A percentile compares a stretch with the other conserved stretches of the same genome.
Evolutionary conservation across 2,329 filamentous ascomycete species (phyloP).

Genomic region (Ascomycota sp.): DNA sequence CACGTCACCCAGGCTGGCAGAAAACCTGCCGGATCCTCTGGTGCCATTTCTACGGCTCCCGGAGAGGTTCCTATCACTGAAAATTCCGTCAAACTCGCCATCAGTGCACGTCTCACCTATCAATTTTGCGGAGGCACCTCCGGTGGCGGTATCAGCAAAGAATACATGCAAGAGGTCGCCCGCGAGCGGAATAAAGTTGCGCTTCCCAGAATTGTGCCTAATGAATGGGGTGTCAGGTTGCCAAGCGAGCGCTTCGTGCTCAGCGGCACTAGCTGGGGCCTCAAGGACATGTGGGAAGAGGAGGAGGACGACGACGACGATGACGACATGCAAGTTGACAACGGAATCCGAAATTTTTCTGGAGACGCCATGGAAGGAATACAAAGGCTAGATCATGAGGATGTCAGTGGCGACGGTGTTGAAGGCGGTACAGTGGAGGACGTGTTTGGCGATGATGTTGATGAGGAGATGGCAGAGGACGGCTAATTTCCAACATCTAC

Average conservation of each 20-base stretch:
- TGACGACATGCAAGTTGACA: slow-evolving; percentile 12
- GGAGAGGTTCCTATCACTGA: slow-evolving; percentile 39
- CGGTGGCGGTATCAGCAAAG: slow-evolving; percentile 41
- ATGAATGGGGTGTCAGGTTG: slow-evolving; percentile 47
- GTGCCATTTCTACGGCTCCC: slow-evolving; percentile 25
- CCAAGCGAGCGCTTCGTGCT: slow-evolving; percentile 50
- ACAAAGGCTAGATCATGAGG: slow-evolving; percentile 19
- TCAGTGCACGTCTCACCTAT: slow-evolving; percentile 45
- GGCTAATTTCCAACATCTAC: slow-evolving; percentile 1
- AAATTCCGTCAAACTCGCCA: slow-evolving; percentile 52
- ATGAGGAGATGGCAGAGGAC: slow-evolving; percentile 34
- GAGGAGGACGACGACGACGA: slow-evolving; percentile 18
- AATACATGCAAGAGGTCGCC: slow-evolving; percentile 59
- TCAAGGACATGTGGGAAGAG: slow-evolving; percentile 37
- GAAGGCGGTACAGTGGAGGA: slow-evolving; percentile 32
- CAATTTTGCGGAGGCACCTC: slow-evolving; percentile 41
- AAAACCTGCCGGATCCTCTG: slow-evolving; percentile 26
- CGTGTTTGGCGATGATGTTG: slow-evolving; percentile 31
- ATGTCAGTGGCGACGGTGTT: slow-evolving; percentile 24
- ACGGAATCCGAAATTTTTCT: slow-evolving; percentile 18
- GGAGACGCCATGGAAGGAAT: slow-evolving; percentile 30
- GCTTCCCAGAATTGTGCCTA: slow-evolving; percentile 39
- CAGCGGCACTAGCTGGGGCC: slow-evolving; percentile 43
- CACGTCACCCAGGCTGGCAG: slow-evolving; percentile 38
- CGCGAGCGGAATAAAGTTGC: slow-evolving; percentile 47